Percentiles rank a stretch among this genome's conserved stretches.
phyloP scores from a whole-genome alignment of 202 grass and related monocot genomes.

The Panicum hallii region DNA sequence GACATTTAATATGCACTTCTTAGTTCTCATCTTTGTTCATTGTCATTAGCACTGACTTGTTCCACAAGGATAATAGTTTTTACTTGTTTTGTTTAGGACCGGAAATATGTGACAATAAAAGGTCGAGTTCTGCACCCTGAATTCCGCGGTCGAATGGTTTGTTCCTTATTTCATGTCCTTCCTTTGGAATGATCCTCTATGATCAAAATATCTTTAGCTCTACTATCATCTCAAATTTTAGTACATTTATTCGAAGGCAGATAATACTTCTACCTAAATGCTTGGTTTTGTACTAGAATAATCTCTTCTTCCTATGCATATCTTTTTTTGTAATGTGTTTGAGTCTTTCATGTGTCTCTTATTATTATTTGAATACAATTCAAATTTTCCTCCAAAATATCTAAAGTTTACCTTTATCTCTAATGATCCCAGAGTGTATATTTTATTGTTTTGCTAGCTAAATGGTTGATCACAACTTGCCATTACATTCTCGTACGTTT shows the following conservation, averaged over 20 bases:
- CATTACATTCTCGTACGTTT: slow-evolving; percentile 21
- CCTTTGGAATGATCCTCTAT: slow-evolving; percentile 13
- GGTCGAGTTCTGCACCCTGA: slow-evolving; percentile 78
- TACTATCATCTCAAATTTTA: slow-evolving; percentile 17
- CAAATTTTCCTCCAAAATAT: too few species aligned
- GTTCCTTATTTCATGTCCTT: slow-evolving; percentile 32
- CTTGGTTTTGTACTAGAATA: slow-evolving; percentile 23
- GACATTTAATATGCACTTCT: not conserved
- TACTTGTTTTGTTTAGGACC: slow-evolving; percentile 73
- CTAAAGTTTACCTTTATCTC: not conserved
- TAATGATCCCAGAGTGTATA: not conserved
- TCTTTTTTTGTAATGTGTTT: slow-evolving; percentile 22
- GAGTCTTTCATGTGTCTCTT: too few species aligned
- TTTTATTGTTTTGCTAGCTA: slow-evolving; percentile 38
- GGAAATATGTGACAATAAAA: slow-evolving; percentile 77
- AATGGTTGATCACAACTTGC: slow-evolving; percentile 14
- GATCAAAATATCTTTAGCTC: slow-evolving; percentile 32
- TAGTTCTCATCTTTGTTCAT: slow-evolving; percentile 21
- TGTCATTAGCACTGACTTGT: slow-evolving; percentile 18
- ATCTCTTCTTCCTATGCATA: slow-evolving; percentile 5
- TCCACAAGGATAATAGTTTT: slow-evolving; percentile 48
- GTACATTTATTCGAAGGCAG: slow-evolving; percentile 1
- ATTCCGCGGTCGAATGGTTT: slow-evolving; percentile 98
- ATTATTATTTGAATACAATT: too few species aligned
- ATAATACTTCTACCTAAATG: slow-evolving; percentile 9